These are phyloP conservation scores for Rhizopogon rudus DNA, from an alignment of 768 basidiomycete genomes.

Conservation along the genomic window DNA sequence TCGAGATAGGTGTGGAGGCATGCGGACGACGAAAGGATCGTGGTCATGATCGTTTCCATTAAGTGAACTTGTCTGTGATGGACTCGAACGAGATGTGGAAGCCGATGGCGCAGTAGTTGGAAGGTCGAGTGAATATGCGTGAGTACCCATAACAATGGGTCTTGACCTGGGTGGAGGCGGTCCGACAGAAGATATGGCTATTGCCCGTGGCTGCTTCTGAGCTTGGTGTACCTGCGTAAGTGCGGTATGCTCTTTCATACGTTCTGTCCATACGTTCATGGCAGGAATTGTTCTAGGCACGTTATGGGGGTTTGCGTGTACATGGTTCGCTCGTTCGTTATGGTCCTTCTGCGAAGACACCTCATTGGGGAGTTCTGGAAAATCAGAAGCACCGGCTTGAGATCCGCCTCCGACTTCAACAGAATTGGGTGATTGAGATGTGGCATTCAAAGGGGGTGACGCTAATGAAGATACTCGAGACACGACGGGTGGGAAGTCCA, in stretches of 20 bases:
- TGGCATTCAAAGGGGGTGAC: slow-evolving; percentile 5
- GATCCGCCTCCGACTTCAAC: neutral
- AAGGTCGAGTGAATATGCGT: neutral
- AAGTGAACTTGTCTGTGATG: neutral
- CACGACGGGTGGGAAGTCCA: slow-evolving; percentile 2
- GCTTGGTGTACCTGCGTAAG: slow-evolving; percentile 16
- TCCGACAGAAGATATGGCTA: slow-evolving; percentile 8
- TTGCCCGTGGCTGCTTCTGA: slow-evolving; percentile 11
- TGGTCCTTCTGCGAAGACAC: neutral
- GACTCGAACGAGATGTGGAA: slow-evolving; percentile 2
- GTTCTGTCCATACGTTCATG: slow-evolving; percentile 39
- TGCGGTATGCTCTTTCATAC: slow-evolving; percentile 36
- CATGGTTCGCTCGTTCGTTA: neutral
- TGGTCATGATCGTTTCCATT: slow-evolving; percentile 20
- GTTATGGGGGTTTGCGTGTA: slow-evolving; percentile 5
- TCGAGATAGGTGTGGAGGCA: slow-evolving; percentile 29
- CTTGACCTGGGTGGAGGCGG: slow-evolving; percentile 11
- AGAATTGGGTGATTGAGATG: neutral
- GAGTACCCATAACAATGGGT: slow-evolving; percentile 9
- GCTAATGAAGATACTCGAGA: neutral
- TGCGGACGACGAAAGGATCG: slow-evolving; percentile 43
- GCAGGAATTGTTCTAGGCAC: slow-evolving; percentile 14
- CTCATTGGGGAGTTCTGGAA: slow-evolving; percentile 2
- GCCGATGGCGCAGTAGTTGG: neutral
- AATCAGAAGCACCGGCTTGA: neutral